These are phyloP conservation scores for Sporothrix phasma DNA, from an alignment of 2,329 filamentous ascomycete genomes.

Conservation along the genomic window DNA sequence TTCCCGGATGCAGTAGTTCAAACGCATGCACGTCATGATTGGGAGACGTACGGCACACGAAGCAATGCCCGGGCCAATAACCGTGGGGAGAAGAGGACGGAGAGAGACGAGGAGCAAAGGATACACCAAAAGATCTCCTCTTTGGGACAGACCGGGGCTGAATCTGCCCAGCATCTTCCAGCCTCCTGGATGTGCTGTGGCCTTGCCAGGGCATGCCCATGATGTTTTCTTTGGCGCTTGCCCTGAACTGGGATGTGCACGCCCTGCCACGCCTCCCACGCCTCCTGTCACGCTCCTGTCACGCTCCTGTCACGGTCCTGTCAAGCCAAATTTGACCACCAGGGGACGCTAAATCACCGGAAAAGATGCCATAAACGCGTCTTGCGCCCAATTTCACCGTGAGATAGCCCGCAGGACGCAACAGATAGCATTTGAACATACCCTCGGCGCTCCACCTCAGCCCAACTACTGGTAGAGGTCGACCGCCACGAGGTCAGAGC, in stretches of 20 bases:
- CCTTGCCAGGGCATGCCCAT: not conserved
- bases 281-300: too few relatives aligned
- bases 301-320: too few relatives aligned
- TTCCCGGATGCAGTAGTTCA: too few relatives aligned
- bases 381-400: too few relatives aligned
- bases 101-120: not conserved
- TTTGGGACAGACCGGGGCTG: not conserved
- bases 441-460: not conserved
- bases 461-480: not conserved
- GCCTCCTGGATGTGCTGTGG: not conserved
- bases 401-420: too few relatives aligned
- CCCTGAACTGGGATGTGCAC: not conserved
- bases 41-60: too few relatives aligned
- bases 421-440: not conserved
- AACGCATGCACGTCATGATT: too few relatives aligned
- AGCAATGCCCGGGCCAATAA: too few relatives aligned
- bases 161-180: not conserved
- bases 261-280: not conserved
- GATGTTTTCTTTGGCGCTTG: not conserved
- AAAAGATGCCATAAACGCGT: not conserved
- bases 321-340: too few relatives aligned
- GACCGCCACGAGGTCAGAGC: not conserved
- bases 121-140: not conserved
- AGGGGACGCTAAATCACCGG: not conserved
- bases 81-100: too few relatives aligned